These are phyloP conservation scores for Hypoxylon sp. DNA, from an alignment of 2,329 filamentous ascomycete species.

Conservation along the genomic window DNA sequence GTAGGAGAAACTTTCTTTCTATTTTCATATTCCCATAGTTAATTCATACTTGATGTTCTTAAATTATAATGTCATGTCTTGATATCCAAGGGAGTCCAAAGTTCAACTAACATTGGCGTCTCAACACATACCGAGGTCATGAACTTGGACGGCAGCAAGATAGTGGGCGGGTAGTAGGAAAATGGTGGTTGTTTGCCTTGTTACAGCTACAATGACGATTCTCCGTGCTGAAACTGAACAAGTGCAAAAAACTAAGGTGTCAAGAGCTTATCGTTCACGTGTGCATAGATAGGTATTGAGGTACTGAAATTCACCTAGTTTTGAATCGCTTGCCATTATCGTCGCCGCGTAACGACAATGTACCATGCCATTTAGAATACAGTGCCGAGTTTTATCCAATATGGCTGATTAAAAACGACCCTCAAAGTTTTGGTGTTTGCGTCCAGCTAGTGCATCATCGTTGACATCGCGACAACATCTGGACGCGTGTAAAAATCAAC, in stretches of 20 bases:
- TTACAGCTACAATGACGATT: neutral
- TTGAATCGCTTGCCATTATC: too few relatives aligned
- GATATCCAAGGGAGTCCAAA: neutral
- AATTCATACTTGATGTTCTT: neutral
- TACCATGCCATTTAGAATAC: neutral
- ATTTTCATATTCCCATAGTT: too few relatives aligned
- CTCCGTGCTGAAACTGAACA: neutral
- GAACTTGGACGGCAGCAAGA: too few relatives aligned
- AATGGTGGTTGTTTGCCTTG: neutral
- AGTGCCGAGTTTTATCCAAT: neutral
- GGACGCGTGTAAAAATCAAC: neutral
- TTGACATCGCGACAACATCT: neutral
- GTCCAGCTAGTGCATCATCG: neutral
- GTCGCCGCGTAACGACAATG: too few relatives aligned
- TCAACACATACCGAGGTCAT: too few relatives aligned
- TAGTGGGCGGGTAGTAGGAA: too few relatives aligned
- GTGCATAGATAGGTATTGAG: too few relatives aligned
- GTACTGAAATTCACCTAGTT: too few relatives aligned
- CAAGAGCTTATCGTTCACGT: neutral
- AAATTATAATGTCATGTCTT: too few relatives aligned
- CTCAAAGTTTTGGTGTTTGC: neutral
- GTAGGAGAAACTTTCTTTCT: too few relatives aligned
- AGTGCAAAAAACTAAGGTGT: neutral
- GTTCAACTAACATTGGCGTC: too few relatives aligned
- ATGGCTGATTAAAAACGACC: neutral